phyloP scores from a whole-genome alignment of 2,329 filamentous ascomycete genomes.

The Zymoseptoria pseudotritici region DNA sequence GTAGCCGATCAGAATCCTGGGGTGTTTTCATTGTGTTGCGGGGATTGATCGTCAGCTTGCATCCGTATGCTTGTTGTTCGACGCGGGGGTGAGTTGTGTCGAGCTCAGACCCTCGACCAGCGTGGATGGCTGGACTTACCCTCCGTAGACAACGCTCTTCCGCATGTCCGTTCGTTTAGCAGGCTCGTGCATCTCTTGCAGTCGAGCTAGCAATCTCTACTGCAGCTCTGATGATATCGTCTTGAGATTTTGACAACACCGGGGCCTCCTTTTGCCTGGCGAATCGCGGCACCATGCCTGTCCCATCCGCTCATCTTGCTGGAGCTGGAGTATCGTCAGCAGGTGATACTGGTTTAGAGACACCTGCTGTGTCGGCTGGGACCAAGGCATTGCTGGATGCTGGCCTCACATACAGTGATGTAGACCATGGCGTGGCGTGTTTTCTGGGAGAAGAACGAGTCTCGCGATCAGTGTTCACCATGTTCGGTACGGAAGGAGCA shows the following conservation, averaged over 20 bases:
- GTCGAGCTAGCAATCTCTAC: neutral
- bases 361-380: conserved; percentile 13
- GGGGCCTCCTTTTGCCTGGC: neutral
- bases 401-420: conserved; percentile 20
- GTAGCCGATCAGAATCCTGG: neutral
- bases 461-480: conserved; percentile 12
- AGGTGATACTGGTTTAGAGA: conserved; percentile 1
- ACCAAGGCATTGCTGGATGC: conserved; percentile 24
- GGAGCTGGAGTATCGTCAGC: conserved; percentile 13
- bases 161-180: neutral
- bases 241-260: neutral
- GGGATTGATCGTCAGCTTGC: neutral
- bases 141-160: neutral
- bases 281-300: conserved; percentile 8
- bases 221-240: neutral
- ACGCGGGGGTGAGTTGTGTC: neutral
- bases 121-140: neutral
- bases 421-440: conserved; percentile 16
- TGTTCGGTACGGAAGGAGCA: conserved; percentile 17
- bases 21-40: neutral
- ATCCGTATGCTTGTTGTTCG: neutral
- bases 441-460: conserved; percentile 14
- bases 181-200: neutral
- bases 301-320: conserved; percentile 18
- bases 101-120: neutral